A percentile compares a stretch with the other conserved stretches of the same genome.
Conservation (phyloP, 169 alveolate species). For the Babesia sp. region DNA sequence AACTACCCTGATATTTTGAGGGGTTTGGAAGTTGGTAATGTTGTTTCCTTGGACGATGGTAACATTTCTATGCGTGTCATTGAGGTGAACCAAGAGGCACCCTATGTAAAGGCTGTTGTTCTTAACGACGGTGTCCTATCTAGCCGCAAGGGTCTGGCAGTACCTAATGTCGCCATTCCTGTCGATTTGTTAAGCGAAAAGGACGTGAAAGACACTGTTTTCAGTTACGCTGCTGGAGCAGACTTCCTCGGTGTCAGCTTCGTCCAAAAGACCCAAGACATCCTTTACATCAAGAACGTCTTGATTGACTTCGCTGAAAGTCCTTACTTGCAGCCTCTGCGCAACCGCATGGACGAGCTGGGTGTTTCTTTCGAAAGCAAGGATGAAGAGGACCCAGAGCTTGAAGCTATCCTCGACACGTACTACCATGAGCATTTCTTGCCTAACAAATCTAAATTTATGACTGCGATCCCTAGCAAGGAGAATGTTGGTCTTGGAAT, state of each 20-base stretch:
- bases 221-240: conserved; percentile 71
- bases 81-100: conserved; percentile 36
- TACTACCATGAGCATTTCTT: conserved; percentile 67
- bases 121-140: conserved; percentile 75
- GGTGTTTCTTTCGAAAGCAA: conserved; percentile 14
- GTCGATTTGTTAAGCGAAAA: conserved; percentile 76
- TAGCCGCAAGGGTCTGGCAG: conserved; percentile 81
- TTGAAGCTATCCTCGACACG: conserved; percentile 43
- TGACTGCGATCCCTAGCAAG: conserved; percentile 35
- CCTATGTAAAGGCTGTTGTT: conserved; percentile 66
- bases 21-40: conserved; percentile 68
- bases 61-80: conserved; percentile 68
- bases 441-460: conserved; percentile 52
- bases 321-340: conserved; percentile 36
- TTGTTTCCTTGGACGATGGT: conserved; percentile 79
- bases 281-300: conserved; percentile 70
- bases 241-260: conserved; percentile 78
- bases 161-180: conserved; percentile 79
- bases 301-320: conserved; percentile 68
- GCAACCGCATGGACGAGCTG: conserved; percentile 25
- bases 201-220: conserved; percentile 80
- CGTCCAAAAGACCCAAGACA: conserved; percentile 74
- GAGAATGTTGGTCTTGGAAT: conserved; percentile 67
- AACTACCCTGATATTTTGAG: conserved; percentile 73
- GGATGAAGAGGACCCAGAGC: conserved; percentile 58